Evolutionary conservation across 257 asterid genomes (phyloP).

Genomic region (Solanum peruvianum): DNA sequence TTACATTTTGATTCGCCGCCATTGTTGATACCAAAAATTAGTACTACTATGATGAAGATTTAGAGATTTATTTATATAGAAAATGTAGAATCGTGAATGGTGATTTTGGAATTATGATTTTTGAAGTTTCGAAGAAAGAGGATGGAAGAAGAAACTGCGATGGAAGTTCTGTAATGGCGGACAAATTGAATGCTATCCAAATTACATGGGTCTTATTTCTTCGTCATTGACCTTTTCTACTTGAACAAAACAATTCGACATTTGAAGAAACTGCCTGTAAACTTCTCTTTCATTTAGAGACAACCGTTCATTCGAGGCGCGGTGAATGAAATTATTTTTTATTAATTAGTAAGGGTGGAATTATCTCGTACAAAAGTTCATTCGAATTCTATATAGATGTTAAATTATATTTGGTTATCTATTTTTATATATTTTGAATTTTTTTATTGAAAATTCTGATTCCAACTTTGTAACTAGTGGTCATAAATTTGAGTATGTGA

Average conservation of each 20-base stretch:
- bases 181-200: background rate
- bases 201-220: background rate
- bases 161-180: background rate
- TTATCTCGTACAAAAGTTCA: too few relatives aligned
- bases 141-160: background rate
- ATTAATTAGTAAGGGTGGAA: too few relatives aligned
- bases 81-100: background rate
- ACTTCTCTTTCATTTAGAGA: background rate
- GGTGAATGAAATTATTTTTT: too few relatives aligned
- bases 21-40: background rate
- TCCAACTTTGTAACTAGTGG: too few relatives aligned
- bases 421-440: too few relatives aligned
- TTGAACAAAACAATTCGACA: background rate
- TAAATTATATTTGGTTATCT: too few relatives aligned
- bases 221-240: background rate
- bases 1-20: slow-evolving; percentile 40
- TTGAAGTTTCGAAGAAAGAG: background rate
- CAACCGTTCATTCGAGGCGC: background rate
- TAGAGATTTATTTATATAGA: background rate
- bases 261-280: background rate
- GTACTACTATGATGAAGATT: background rate
- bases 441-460: too few relatives aligned
- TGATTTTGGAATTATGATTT: background rate
- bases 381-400: too few relatives aligned
- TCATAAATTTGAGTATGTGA: too few relatives aligned